Evolutionary conservation across 139 green algal species (phyloP), one percentile per base, ranked within the genome.

Genomic region (Chlorella sp.): DNA sequence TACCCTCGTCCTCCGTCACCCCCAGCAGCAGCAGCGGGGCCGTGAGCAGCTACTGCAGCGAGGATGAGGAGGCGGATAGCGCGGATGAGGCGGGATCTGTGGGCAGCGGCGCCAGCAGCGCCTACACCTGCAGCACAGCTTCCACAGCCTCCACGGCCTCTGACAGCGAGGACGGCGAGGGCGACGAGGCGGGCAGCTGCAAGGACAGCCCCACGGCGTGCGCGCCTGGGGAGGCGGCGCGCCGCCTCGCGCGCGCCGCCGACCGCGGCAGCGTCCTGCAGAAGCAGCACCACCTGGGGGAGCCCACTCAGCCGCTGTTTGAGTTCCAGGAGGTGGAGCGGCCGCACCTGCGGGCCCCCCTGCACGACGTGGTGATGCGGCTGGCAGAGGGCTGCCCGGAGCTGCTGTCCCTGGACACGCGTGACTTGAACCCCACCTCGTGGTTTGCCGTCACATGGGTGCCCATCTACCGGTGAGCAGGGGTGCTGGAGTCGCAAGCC

Each of bases 381-480:
- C 81, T 94, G 42, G 86, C 81, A 30, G 87, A 76, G 82, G 7
- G 36, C 37, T 90, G 76, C n/a, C 86, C 86, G 14, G 83, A 78
- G 48, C 83, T 94, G 76, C 76, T 86, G 21, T 90, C 64, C 15
- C 81, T 91, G 3, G 68, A 84, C 76, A 91, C 68, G n/a, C 66
- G 61, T 24, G 86, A 91, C 77, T 37, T 94, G 36, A 89, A 94
- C 83, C 89, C 89, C 14, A 81, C 89, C 15, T 89, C 77, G 77
- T 94, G 91, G 91, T 86, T 88, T 32, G 88, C 86, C 28, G 76
- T 94, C 34, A 91, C 91, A 32, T 92, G 91, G 91, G 91, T 91
- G 75, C 91, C 91, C 21, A 57, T 94, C 24, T 92, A 94, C 77
- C 64, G 84, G 81, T 86, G 81, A 48, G 80, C 15, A 21, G 76